phyloP scores from a whole-genome alignment of 176 grass and related monocot species.

The Oryza glumipatula region DNA sequence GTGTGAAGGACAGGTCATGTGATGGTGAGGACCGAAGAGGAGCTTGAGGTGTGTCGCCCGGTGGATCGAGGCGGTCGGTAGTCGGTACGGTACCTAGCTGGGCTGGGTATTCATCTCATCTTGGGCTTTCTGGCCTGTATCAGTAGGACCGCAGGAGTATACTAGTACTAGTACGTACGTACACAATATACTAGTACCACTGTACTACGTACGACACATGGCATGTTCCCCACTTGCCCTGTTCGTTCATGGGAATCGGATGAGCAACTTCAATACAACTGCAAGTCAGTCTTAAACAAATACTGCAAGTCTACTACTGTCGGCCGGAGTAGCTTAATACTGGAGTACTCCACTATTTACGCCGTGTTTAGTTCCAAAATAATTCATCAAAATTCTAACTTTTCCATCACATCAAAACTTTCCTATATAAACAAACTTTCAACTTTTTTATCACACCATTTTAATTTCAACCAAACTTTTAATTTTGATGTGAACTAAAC shows the following conservation, averaged over 20 bases:
- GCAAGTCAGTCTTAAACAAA: neutral
- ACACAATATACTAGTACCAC: neutral
- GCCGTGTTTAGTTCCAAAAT: too few relatives aligned
- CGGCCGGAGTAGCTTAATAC: neutral
- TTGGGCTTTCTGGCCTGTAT: neutral
- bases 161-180: neutral
- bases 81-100: neutral
- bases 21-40: neutral
- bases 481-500: too few relatives aligned
- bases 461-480: too few relatives aligned
- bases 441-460: too few relatives aligned
- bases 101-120: neutral
- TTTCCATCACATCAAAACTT: too few relatives aligned
- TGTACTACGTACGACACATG: constrained; percentile 4
- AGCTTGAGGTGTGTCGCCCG: constrained; percentile 1
- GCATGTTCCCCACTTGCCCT: neutral
- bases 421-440: too few relatives aligned
- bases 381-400: too few relatives aligned
- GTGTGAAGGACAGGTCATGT: constrained; percentile 34
- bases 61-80: neutral
- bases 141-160: neutral
- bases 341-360: too few relatives aligned
- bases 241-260: neutral
- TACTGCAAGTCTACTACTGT: neutral
- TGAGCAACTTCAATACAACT: neutral